Conservation (phyloP, 352 stramenopile species). For the Phytopythium sindhum region DNA sequence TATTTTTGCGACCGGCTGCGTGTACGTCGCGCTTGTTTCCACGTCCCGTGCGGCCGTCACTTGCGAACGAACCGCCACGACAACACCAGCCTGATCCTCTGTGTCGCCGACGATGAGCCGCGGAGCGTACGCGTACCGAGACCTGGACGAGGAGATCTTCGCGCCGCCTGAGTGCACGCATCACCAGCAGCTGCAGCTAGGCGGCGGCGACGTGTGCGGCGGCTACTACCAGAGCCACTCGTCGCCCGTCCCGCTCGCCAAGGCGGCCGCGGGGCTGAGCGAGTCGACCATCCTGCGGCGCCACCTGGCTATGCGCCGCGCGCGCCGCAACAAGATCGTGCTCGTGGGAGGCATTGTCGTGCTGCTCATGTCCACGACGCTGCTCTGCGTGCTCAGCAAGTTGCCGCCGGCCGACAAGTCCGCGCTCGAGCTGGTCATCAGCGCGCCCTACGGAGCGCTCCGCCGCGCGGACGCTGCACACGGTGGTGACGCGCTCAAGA, state of each 20-base stretch:
- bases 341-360: slow-evolving; percentile 2
- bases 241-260: slow-evolving; percentile 14
- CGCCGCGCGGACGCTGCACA: neutral
- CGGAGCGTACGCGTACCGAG: slow-evolving; percentile 18
- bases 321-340: slow-evolving; percentile 18
- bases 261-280: slow-evolving; percentile 6
- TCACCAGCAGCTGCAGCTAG: neutral
- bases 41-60: neutral
- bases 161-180: slow-evolving; percentile 16
- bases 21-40: neutral
- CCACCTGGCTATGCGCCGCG: slow-evolving; percentile 16
- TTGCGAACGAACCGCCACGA: neutral
- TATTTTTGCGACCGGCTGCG: neutral
- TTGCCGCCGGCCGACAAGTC: slow-evolving; percentile 7
- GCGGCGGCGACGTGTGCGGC: neutral
- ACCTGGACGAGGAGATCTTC: slow-evolving; percentile 33
- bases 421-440: slow-evolving; percentile 1
- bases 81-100: neutral
- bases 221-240: slow-evolving; percentile 24
- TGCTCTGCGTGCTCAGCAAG: slow-evolving; percentile 3
- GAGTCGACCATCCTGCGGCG: slow-evolving; percentile 25
- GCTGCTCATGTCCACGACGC: slow-evolving; percentile 2
- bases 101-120: neutral
- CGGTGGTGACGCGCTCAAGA: neutral
- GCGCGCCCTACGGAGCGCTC: slow-evolving; percentile 2